These are phyloP conservation scores for Macrophomina phaseolina DNA, from an alignment of 2,329 filamentous ascomycete species.

Conservation along the genomic window DNA sequence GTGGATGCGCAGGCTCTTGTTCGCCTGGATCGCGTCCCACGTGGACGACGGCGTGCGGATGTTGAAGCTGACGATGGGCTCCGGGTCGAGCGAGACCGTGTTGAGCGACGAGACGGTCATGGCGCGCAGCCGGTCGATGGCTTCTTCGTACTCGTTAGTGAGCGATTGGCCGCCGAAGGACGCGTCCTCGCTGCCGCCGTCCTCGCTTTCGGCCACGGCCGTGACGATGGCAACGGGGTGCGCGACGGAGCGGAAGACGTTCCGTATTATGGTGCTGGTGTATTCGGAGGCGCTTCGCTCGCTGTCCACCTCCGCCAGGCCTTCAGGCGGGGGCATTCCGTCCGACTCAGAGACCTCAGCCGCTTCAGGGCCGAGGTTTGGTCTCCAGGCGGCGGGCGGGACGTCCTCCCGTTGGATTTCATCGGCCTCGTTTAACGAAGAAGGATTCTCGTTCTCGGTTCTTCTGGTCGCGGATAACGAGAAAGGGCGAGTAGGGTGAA, in stretches of 20 bases:
- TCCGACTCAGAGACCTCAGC: not conserved
- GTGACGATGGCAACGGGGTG: slow-evolving; percentile 65
- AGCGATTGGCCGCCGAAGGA: not conserved
- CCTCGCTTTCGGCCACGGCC: slow-evolving; percentile 23
- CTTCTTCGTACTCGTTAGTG: not conserved
- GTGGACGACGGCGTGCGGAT: slow-evolving; percentile 63
- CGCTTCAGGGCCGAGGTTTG: not conserved
- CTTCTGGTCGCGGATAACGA: not conserved
- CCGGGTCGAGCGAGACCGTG: slow-evolving; percentile 61
- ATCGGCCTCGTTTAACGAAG: not conserved
- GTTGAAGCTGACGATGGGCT: slow-evolving; percentile 67
- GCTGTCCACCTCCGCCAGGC: not conserved
- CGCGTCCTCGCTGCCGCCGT: not conserved
- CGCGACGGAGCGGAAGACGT: slow-evolving; percentile 9
- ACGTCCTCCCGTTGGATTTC: not conserved
- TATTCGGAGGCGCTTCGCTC: not conserved
- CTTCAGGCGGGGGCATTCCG: not conserved
- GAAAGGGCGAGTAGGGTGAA: not conserved
- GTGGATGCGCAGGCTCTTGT: slow-evolving; percentile 56
- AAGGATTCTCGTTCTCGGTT: not conserved
- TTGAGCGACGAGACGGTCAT: slow-evolving; percentile 68
- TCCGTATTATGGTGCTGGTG: not conserved
- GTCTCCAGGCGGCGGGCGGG: not conserved
- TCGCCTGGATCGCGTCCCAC: slow-evolving; percentile 56
- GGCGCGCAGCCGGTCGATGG: slow-evolving; percentile 43